A percentile compares a stretch with the other conserved stretches of the same genome.
These are phyloP conservation scores for Plasmodium gallinaceum DNA, from an alignment of 169 alveolate species.

Conservation along the genomic window DNA sequence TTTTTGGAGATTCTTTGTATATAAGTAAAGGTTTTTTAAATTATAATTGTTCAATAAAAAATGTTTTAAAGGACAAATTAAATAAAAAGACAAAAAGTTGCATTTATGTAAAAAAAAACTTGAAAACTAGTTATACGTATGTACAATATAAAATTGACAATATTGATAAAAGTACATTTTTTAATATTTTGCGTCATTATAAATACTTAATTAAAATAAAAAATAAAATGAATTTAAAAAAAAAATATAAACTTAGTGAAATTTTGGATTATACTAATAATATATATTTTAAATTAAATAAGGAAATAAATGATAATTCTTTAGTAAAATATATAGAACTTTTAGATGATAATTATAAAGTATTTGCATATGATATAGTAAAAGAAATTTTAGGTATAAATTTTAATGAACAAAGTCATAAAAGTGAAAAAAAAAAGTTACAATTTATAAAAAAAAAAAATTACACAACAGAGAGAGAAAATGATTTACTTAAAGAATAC, in stretches of 20 bases:
- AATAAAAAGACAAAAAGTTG: neutral
- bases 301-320: neutral
- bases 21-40: too few species aligned
- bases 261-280: neutral
- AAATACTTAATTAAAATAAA: neutral
- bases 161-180: neutral
- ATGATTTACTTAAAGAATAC: neutral
- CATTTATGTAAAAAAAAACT: neutral
- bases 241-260: neutral
- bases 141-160: neutral
- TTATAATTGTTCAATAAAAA: neutral
- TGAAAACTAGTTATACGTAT: neutral
- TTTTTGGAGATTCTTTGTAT: too few species aligned
- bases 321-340: neutral
- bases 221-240: neutral
- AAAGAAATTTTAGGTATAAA: neutral
- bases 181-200: neutral
- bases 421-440: too few species aligned
- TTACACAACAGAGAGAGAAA: neutral
- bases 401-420: neutral
- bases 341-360: neutral
- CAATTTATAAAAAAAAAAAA: too few species aligned
- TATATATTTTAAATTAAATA: neutral
- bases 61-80: neutral
- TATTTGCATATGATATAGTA: conserved; percentile 2